Evolutionary conservation across 2,329 filamentous ascomycete species (phyloP).

Genomic region (Thielaviopsis populi): DNA sequence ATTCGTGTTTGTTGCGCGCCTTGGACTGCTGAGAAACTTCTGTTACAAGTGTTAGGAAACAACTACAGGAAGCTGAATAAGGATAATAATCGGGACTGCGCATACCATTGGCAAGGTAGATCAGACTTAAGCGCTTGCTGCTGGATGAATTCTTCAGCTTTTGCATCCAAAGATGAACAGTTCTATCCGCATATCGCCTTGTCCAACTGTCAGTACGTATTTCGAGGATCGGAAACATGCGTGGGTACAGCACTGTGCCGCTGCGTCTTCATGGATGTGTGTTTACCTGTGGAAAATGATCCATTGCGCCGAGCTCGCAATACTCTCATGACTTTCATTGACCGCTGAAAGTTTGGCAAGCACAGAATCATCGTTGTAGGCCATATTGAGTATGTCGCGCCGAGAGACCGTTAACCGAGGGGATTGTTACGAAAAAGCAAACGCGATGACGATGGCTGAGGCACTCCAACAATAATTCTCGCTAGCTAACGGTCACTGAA

Average conservation of each 20-base stretch:
- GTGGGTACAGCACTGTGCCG: background rate
- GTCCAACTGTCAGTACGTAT: background rate
- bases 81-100: conserved; percentile 3
- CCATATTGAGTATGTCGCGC: conserved; percentile 42
- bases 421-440: background rate
- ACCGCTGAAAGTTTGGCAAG: conserved; percentile 86
- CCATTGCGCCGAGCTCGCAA: conserved; percentile 94
- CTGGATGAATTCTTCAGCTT: conserved; percentile 75
- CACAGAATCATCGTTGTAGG: conserved; percentile 91
- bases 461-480: background rate
- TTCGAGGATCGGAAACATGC: background rate
- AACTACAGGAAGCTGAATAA: background rate
- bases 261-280: conserved; percentile 11
- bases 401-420: background rate
- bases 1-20: conserved; percentile 81
- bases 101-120: conserved; percentile 90
- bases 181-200: conserved; percentile 83
- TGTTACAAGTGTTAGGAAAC: conserved; percentile 24
- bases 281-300: conserved; percentile 94
- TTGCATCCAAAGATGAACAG: conserved; percentile 81
- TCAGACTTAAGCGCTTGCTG: conserved; percentile 71
- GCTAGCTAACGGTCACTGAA: background rate
- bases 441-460: background rate
- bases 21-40: conserved; percentile 96
- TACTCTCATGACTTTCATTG: conserved; percentile 95